Conservation (phyloP, 225 moss, liverwort and hornwort genomes). For the Sphagnum contortum region DNA sequence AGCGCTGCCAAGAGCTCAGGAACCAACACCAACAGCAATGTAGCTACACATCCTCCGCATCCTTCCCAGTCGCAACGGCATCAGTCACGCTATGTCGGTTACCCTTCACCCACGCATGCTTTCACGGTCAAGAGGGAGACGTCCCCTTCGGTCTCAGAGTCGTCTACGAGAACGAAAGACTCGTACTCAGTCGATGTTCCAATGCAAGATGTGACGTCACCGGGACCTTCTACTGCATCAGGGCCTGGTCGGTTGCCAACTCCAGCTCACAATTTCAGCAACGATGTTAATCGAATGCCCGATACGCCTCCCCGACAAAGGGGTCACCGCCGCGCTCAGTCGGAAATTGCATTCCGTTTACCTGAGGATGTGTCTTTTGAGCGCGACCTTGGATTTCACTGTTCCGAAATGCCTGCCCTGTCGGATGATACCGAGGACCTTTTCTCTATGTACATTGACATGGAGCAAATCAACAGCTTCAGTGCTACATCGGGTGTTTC, state of each 20-base stretch:
- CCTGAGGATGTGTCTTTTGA: conserved; percentile 9
- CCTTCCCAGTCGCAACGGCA: conserved; percentile 40
- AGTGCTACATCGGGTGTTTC: conserved; percentile 1
- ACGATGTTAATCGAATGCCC: conserved; percentile 21
- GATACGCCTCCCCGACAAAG: conserved; percentile 20
- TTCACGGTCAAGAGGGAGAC: conserved; percentile 29
- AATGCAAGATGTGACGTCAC: conserved; percentile 19
- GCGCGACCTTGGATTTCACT: conserved; percentile 7
- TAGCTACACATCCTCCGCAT: conserved; percentile 27
- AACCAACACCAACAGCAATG: conserved; percentile 17
- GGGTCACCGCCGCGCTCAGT: conserved; percentile 21
- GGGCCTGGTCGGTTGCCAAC: conserved; percentile 6
- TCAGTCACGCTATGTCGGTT: conserved; percentile 51
- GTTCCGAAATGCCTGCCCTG: conserved; percentile 8
- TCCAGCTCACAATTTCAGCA: conserved; percentile 20
- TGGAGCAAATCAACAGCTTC: conserved; percentile 24
- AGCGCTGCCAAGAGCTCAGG: conserved; percentile 46
- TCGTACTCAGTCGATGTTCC: conserved; percentile 15
- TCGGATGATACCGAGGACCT: conserved; percentile 20
- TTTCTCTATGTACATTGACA: conserved; percentile 30
- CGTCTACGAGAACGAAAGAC: conserved; percentile 12
- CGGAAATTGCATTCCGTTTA: conserved; percentile 20
- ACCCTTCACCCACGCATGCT: conserved; percentile 41
- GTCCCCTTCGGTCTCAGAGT: conserved; percentile 19
- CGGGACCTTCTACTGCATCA: conserved; percentile 4